Evolutionary conservation across 495 filamentous ascomycete species (phyloP).

Genomic region (Aspergillus kassunensis): DNA sequence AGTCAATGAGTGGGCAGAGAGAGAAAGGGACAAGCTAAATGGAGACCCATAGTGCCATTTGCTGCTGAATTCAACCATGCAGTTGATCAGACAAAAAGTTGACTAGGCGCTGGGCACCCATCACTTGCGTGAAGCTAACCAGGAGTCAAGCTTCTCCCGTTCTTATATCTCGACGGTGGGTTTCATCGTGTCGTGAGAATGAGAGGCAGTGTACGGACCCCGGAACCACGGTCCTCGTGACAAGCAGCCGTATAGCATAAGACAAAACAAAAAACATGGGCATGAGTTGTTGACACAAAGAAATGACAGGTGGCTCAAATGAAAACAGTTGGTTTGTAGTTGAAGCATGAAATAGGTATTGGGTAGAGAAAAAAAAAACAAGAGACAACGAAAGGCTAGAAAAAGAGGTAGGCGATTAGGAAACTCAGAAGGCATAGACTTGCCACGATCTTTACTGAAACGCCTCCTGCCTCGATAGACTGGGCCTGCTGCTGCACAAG

Average conservation of each 20-base stretch:
- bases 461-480: constrained; percentile 55
- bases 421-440: constrained; percentile 83
- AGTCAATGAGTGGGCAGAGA: background rate
- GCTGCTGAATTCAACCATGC: background rate
- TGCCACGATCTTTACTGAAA: constrained; percentile 83
- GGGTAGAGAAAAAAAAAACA: constrained; percentile 15
- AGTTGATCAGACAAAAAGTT: background rate
- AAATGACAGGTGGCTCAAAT: constrained; percentile 21
- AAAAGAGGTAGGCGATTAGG: constrained; percentile 90
- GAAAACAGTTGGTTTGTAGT: constrained; percentile 22
- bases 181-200: constrained; percentile 13
- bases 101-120: background rate
- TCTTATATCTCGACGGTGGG: background rate
- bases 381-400: constrained; percentile 51
- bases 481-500: constrained; percentile 43
- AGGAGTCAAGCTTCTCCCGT: background rate
- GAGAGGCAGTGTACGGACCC: constrained; percentile 5
- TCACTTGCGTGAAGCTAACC: background rate
- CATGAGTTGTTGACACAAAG: constrained; percentile 20
- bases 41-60: background rate
- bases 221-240: background rate
- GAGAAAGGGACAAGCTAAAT: background rate
- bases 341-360: constrained; percentile 13
- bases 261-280: background rate
- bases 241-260: constrained; percentile 6